Base-by-base conservation (phyloP, 768 basidiomycete species). In the Fomitopsis pulvina region DNA sequence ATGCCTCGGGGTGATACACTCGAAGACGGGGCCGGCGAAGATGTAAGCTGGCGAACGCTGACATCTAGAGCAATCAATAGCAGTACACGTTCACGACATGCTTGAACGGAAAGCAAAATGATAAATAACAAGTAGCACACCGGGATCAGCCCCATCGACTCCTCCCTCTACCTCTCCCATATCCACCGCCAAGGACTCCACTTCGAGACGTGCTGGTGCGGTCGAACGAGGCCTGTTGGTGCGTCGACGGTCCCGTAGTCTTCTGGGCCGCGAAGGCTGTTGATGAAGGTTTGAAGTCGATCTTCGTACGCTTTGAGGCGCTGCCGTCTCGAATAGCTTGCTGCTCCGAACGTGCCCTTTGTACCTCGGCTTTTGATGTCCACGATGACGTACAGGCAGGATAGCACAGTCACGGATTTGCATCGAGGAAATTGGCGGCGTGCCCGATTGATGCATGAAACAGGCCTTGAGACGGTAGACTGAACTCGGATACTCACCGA, bases 401-500 rank as follows among this genome's bases (percentile, higher is more conserved):
- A 28, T 11, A 9, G 32, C 25, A 11, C 40, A 3, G 22, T 16
- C 4, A 7, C 25, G 7, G 11, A 14, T 12, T 41, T 14, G n/a
- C 12, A 7, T 28, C 9, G 28, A 20, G 21, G 18, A 12, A 18
- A 28, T 26, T 22, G 12, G 9, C 9, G 7, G 6, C 14, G 18
- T 6, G 24, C 25, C 25, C 27, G 20, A 25, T 11, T 20, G 37
- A 24, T 16, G 43, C 14, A 41, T 41, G 45, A 46, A 18, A 5
- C 45, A 32, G 26, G 7, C 25, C 22, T 42, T 18, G 26, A 32
- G 25, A 11, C 40, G 24, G 21, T 22, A 4, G 11, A 21, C 41
- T 3, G n/a, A 45, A 25, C 37, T 38, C 18, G 9, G 32, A 16
- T 12, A 65, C 86, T 68, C 69, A 92, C 91, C 89, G 60, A 96